Evolutionary conservation across 2,329 filamentous ascomycete species (phyloP), one percentile per base, ranked within the genome.

Genomic region (Gliomastix tumulicola): DNA sequence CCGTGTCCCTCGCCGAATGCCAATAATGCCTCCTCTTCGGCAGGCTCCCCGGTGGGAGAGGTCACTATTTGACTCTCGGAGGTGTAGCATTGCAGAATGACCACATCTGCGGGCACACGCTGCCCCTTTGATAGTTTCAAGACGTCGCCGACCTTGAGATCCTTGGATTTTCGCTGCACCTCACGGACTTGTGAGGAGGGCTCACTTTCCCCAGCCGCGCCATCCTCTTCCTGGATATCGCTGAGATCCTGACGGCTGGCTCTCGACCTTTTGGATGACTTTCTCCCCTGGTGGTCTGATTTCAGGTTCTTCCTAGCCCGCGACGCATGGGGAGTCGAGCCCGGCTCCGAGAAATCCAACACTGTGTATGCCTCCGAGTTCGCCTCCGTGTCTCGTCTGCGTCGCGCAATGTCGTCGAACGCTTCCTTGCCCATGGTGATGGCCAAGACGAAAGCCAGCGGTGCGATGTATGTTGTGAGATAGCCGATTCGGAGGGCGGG

Each of bases 401-500:
- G 75, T 46, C 92, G 71, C 37, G 81, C 84, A 49, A 98, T 86
- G 57, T 98, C 94, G 56, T 98, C 92, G 50, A 85, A 81, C 0
- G 92, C 94, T 61, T 98, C 94, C 58, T 98, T 98, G 15, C 88
- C 89, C 51, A 98, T 74, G 0, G 92, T 96, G 45, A 98, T 92
- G 30, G 80, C 69, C 30, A 98, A 74, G 42, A 98, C 94, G 60
- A 96, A 96, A 1, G 82, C 88, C 44, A 98, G 63, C 2, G 92
- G 92, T 16, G 86, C 89, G 56, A 97, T 80, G 51, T 98, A 98
- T 3, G 92, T 97, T 21, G 86, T 86, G 42, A 98, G 74, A 58
- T 96, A 97, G 38, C 92, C 92, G 46, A 98, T 96, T 37, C 88
- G 79, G 37, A 98, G 65, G 17, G 85, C 76, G 5, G 88, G 89